Conservation (phyloP, 176 grass and related monocot genomes). For the Cocos nucifera region DNA sequence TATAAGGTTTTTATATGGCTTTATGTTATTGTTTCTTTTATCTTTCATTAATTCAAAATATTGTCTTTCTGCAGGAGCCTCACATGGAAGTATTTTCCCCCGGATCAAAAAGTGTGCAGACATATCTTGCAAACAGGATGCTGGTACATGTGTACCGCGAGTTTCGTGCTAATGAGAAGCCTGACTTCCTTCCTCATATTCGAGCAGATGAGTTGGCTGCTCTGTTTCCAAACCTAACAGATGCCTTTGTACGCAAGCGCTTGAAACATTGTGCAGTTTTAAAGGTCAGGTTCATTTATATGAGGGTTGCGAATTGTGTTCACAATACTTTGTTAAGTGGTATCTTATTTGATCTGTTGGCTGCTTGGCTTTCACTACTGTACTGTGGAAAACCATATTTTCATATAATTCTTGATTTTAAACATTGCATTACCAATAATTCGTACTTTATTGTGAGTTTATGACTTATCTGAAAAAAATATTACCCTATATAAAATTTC, state of each 20-base stretch:
- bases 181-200: conserved; percentile 53
- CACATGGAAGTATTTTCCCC: conserved; percentile 90
- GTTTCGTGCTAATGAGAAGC: conserved; percentile 79
- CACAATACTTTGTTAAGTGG: no score
- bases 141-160: conserved; percentile 78
- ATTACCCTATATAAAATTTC: conserved; percentile 21
- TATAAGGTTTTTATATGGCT: no score
- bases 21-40: neutral
- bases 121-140: conserved; percentile 76
- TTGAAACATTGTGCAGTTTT: conserved; percentile 90
- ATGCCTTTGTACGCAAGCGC: conserved; percentile 58
- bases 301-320: no score
- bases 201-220: conserved; percentile 68
- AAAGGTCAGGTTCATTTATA: conserved; percentile 31
- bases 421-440: no score
- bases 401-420: no score
- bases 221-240: conserved; percentile 61
- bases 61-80: conserved; percentile 58
- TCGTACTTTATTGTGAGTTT: conserved; percentile 2
- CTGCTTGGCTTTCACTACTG: no score
- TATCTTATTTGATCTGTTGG: no score
- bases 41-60: conserved; percentile 11
- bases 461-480: conserved; percentile 16
- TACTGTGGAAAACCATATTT: no score
- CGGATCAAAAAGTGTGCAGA: conserved; percentile 57